Conservation (phyloP, 2,329 filamentous ascomycete species). For the Xylariales sp. region DNA sequence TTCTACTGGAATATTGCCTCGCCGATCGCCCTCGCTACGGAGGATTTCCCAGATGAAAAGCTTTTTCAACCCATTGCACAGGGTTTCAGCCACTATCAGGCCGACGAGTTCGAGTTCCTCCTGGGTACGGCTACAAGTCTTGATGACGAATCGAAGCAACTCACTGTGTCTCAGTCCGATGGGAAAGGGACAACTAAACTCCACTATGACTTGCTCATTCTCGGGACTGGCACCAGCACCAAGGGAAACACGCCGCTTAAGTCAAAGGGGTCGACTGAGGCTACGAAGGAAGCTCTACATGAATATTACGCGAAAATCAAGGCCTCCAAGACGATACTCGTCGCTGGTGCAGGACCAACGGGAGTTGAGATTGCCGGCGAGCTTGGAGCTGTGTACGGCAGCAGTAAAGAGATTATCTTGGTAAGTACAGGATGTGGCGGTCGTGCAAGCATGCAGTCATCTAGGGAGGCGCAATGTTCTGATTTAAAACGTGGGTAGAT, state of each 20-base stretch:
- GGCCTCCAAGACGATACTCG: conserved; percentile 20
- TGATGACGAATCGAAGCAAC: conserved; percentile 15
- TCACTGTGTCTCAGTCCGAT: conserved; percentile 10
- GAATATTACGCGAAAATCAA: conserved; percentile 12
- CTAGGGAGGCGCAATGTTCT: too few species aligned
- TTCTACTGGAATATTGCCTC: conserved; percentile 17
- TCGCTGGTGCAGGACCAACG: conserved; percentile 27
- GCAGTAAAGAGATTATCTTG: conserved; percentile 15
- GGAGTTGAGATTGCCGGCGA: conserved; percentile 28
- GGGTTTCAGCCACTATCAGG: conserved; percentile 11
- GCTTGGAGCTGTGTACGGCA: conserved; percentile 19
- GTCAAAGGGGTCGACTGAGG: conserved; percentile 11
- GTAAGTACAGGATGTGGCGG: too few species aligned
- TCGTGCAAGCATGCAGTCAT: too few species aligned
- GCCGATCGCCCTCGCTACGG: conserved; percentile 11
- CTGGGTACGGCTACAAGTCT: conserved; percentile 10
- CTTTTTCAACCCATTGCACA: conserved; percentile 12
- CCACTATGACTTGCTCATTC: conserved; percentile 15
- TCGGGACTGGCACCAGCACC: conserved; percentile 14
- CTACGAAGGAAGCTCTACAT: conserved; percentile 13
- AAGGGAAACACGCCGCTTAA: conserved; percentile 14
- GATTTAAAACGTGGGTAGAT: neutral
- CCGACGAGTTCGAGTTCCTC: conserved; percentile 10
- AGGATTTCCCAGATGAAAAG: conserved; percentile 13
- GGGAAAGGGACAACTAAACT: conserved; percentile 1